Evolutionary conservation across 176 grass and related monocot genomes (phyloP).

Genomic region (Elymus sibiricus): DNA sequence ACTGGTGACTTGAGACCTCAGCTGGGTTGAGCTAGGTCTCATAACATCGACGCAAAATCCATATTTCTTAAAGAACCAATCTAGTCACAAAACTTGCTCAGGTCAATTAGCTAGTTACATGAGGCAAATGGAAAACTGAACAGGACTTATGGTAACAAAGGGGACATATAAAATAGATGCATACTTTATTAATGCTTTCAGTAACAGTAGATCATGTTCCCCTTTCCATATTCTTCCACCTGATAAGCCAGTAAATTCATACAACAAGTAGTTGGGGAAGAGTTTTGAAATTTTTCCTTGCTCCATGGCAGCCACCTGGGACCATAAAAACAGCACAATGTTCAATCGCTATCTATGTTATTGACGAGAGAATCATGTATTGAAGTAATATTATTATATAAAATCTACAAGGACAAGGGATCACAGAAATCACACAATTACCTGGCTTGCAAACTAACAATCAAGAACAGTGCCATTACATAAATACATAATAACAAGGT

Average conservation of each 20-base stretch:
- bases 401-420: slow-evolving; percentile 5
- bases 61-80: slow-evolving; percentile 19
- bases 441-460: slow-evolving; percentile 4
- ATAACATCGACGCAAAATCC: not conserved
- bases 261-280: slow-evolving; percentile 58
- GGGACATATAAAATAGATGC: slow-evolving; percentile 22
- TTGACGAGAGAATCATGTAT: slow-evolving; percentile 11
- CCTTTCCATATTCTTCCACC: slow-evolving; percentile 68
- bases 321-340: slow-evolving; percentile 15
- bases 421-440: slow-evolving; percentile 5
- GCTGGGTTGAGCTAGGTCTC: not conserved
- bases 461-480: slow-evolving; percentile 17
- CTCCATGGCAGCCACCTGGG: slow-evolving; percentile 43
- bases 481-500: not conserved
- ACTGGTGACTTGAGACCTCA: slow-evolving; percentile 1
- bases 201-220: slow-evolving; percentile 70
- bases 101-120: not conserved
- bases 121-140: slow-evolving; percentile 17
- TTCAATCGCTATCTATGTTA: slow-evolving; percentile 14
- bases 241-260: slow-evolving; percentile 60
- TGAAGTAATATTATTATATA: not conserved
- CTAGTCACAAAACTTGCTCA: slow-evolving; percentile 8
- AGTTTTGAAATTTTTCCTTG: slow-evolving; percentile 44
- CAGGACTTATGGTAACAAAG: slow-evolving; percentile 8
- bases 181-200: slow-evolving; percentile 77